Percentiles rank a stretch among this genome's conserved stretches.
Evolutionary conservation across 495 filamentous ascomycete species (phyloP).

Genomic region (Halenospora varia): DNA sequence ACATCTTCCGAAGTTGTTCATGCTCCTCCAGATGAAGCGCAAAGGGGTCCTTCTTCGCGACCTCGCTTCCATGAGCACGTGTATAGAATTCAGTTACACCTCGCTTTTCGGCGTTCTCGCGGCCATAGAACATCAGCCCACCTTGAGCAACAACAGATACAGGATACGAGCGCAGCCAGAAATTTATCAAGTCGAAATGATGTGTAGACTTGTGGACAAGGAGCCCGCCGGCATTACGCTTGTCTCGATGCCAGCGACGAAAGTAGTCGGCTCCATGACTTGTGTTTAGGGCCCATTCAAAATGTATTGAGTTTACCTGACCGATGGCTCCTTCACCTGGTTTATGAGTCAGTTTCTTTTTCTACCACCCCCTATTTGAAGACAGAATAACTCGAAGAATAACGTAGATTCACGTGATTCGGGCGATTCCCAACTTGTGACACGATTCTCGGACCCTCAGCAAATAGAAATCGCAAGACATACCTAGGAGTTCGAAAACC

Average conservation of each 20-base stretch:
- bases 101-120: conserved; percentile 39
- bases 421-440: no score
- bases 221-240: conserved; percentile 51
- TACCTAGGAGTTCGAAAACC: conserved; percentile 41
- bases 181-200: conserved; percentile 48
- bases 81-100: conserved; percentile 36
- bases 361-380: no score
- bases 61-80: conserved; percentile 34
- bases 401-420: no score
- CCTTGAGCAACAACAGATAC: conserved; percentile 42
- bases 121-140: conserved; percentile 43
- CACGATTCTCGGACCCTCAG: no score
- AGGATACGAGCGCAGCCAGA: conserved; percentile 43
- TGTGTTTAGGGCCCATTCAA: conserved; percentile 58
- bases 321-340: conserved; percentile 43
- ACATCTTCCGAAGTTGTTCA: conserved; percentile 48
- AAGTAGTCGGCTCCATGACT: conserved; percentile 58
- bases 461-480: no score
- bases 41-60: conserved; percentile 39
- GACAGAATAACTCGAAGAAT: no score
- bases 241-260: conserved; percentile 58
- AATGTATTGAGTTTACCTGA: conserved; percentile 49
- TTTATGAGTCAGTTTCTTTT: no score
- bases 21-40: conserved; percentile 46
- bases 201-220: conserved; percentile 47